A percentile compares a stretch with the other conserved stretches of the same genome.
These are phyloP conservation scores for Zymoseptoria passerinii DNA, from an alignment of 2,329 filamentous ascomycete genomes.

Conservation along the genomic window DNA sequence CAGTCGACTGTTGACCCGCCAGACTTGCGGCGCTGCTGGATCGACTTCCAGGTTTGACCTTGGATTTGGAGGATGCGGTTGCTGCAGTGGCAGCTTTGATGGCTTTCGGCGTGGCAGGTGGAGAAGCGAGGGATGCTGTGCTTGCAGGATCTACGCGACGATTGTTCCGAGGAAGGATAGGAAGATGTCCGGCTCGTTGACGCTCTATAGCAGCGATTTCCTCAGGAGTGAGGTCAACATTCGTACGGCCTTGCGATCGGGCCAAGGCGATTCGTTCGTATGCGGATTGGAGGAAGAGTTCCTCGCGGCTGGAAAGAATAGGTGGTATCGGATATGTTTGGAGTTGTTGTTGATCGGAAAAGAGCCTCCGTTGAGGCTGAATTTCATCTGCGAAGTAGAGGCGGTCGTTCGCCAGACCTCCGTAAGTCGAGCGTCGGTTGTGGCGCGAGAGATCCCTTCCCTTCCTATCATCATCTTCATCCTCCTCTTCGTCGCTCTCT, in stretches of 20 bases:
- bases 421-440: not conserved
- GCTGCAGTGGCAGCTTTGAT: conserved; percentile 1
- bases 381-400: not conserved
- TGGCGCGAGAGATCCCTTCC: not conserved
- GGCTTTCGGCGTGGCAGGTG: conserved; percentile 22
- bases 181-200: conserved; percentile 24
- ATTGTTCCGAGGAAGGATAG: not conserved
- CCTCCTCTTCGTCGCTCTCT: conserved; percentile 48
- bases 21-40: conserved; percentile 31
- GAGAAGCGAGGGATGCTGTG: conserved; percentile 23
- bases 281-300: conserved; percentile 67
- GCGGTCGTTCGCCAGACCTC: not conserved
- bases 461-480: conserved; percentile 28
- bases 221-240: conserved; percentile 70
- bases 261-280: conserved; percentile 72
- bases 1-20: conserved; percentile 26
- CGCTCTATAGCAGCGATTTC: conserved; percentile 75
- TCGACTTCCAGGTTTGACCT: conserved; percentile 23
- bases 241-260: conserved; percentile 63
- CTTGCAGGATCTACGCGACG: conserved; percentile 19
- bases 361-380: not conserved
- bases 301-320: conserved; percentile 43
- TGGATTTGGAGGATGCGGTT: conserved; percentile 8
- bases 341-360: not conserved
- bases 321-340: not conserved